Conservation (phyloP, 495 filamentous ascomycete genomes). For the Chaetomidium leptoderma region DNA sequence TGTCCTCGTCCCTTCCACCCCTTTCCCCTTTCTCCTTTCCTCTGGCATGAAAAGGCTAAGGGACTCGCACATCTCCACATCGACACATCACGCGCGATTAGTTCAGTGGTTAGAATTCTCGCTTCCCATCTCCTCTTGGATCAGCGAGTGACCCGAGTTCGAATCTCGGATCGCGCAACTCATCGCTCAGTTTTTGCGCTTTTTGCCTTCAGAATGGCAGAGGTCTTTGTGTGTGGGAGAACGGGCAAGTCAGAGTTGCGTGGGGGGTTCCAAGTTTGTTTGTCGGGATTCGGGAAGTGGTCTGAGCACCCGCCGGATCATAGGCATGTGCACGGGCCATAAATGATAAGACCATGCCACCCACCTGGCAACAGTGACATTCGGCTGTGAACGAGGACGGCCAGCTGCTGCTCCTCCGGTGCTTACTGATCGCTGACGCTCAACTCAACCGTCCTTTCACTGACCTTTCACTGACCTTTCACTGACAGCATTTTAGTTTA, state of each 20-base stretch:
- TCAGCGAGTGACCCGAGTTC: constrained; percentile 25
- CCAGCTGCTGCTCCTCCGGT: too few relatives aligned
- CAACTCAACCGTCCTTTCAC: too few relatives aligned
- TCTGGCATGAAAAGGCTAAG: too few relatives aligned
- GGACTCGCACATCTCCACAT: background rate
- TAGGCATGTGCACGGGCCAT: too few relatives aligned
- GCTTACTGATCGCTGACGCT: background rate
- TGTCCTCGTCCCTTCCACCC: background rate
- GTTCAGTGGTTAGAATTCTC: constrained; percentile 28
- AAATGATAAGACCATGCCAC: too few relatives aligned
- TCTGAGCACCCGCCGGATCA: too few relatives aligned
- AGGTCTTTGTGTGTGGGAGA: background rate
- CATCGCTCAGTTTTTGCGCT: constrained; percentile 1
- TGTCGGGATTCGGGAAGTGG: too few relatives aligned
- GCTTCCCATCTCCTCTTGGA: constrained; percentile 25
- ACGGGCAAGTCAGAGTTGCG: background rate
- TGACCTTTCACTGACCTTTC: too few relatives aligned
- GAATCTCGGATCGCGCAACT: constrained; percentile 26
- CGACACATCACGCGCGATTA: constrained; percentile 19
- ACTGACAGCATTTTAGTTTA: too few relatives aligned
- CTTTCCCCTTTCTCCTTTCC: too few relatives aligned
- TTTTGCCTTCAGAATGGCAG: background rate
- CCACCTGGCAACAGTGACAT: too few relatives aligned
- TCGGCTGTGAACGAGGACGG: too few relatives aligned
- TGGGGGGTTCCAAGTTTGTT: background rate